Conservation (phyloP, 169 alveolate genomes). For the Theileria sp. region DNA sequence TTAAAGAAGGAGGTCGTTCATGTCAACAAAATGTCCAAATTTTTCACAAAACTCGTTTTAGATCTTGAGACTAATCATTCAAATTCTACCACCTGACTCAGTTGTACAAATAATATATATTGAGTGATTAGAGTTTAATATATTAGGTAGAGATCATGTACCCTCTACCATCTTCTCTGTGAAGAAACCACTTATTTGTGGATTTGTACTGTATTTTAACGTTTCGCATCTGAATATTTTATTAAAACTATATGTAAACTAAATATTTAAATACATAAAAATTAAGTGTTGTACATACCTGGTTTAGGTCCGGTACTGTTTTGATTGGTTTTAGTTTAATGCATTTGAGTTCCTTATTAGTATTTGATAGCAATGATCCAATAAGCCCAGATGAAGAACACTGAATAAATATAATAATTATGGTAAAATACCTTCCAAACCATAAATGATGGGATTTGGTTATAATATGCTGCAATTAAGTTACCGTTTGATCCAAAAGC, state of each 20-base stretch:
- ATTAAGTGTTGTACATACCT: constrained; percentile 1
- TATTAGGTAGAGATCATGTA: constrained; percentile 69
- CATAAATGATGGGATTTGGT: constrained; percentile 50
- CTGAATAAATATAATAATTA: constrained; percentile 2
- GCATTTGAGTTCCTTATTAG: constrained; percentile 42
- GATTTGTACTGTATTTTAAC: constrained; percentile 72
- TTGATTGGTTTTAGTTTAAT: constrained; percentile 48
- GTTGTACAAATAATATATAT: not conserved
- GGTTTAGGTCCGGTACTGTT: constrained; percentile 4
- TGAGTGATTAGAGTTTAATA: not conserved
- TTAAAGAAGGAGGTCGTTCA: constrained; percentile 49
- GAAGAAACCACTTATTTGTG: constrained; percentile 73
- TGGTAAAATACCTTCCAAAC: constrained; percentile 47
- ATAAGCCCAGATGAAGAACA: constrained; percentile 61
- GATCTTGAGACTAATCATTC: constrained; percentile 14
- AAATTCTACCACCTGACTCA: not conserved
- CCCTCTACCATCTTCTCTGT: constrained; percentile 74
- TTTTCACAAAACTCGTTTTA: constrained; percentile 54
- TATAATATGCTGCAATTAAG: constrained; percentile 61
- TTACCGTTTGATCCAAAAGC: constrained; percentile 62
- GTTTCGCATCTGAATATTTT: constrained; percentile 38
- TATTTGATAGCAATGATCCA: constrained; percentile 49
- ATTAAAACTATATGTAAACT: not conserved
- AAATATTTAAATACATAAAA: not conserved
- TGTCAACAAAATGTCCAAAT: constrained; percentile 48